Evolutionary conservation across 805 yeast species (phyloP), one percentile per base, ranked within the genome.

Genomic region (Cyberlindnera amylophila): DNA sequence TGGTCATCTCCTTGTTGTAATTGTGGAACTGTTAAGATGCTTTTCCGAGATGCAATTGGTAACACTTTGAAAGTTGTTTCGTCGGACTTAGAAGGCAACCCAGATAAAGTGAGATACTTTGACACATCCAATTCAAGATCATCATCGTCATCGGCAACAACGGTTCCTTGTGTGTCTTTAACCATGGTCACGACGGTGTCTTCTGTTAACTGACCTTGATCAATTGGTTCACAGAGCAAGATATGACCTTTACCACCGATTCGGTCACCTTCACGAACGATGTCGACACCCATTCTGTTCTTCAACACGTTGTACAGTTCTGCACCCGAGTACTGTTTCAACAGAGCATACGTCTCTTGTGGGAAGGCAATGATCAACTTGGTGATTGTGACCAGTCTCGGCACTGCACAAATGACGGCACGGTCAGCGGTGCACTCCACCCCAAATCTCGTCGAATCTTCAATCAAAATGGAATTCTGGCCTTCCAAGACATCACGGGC

Each of bases 211-310:
- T 58, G 50, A 1, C 96, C 96, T 57, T 86, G 95, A 32, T 74
- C 77, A 2, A 77, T 70, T 0, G 95, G 95, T 51, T 86, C 95
- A 57, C 88, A 77, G 18, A 81, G 70, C 4, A 75, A 52, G 3
- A 86, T 71, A 6, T 55, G 53, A 16, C 84, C 84, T 23, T 26
- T 27, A 13, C 42, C 36, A 23, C 28, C 50, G 35, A 39, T 36
- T 12, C 14, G 23, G 34, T 53, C 54, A 17, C 57, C 55, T 32
- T 52, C 55, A 32, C 51, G 50, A 4, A 53, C 35, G 4, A 52
- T 16, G 9, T 44, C 42, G 19, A 48, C n/a, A 6, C 46, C 44
- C 24, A 49, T 26, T 8, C 32, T 38, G 2, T 36, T 36, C 7
- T 24, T 42, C 29, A 58, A 38, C 1, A 49, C 30, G 0, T 37